A percentile compares a stretch with the other conserved stretches of the same genome.
Evolutionary conservation across 345 rosid genomes (phyloP).

Genomic region (Hibiscus mutabilis): DNA sequence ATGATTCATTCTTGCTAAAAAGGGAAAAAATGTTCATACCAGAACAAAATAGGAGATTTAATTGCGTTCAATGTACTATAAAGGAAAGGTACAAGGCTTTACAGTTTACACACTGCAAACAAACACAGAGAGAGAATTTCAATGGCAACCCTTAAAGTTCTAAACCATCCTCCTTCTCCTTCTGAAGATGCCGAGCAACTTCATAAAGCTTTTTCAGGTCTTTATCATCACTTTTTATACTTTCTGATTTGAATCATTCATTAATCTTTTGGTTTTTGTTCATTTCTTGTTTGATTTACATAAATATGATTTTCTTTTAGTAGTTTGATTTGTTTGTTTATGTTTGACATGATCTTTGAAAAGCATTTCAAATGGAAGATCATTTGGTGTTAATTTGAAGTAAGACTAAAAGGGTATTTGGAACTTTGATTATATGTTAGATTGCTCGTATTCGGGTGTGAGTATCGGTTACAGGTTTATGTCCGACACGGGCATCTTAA

Average conservation of each 20-base stretch:
- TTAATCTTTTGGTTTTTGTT: not conserved
- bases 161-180: not conserved
- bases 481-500: not conserved
- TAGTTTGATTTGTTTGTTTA: not conserved
- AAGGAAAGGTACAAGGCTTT: not conserved
- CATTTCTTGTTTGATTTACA: not conserved
- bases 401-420: not conserved
- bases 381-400: not conserved
- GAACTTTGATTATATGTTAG: not conserved
- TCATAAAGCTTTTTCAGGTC: not conserved
- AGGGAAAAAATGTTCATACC: not conserved
- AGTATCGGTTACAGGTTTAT: too few species aligned
- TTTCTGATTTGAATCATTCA: not conserved
- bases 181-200: constrained; percentile 5
- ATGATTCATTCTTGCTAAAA: not conserved
- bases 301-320: not conserved
- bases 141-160: constrained; percentile 1
- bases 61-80: not conserved
- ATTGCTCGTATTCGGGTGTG: not conserved
- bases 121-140: not conserved
- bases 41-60: not conserved
- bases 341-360: not conserved
- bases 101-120: not conserved
- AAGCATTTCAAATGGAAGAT: too few species aligned
- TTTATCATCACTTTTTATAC: not conserved